Base-by-base conservation (phyloP, 176 grass and related monocot species). In the Carex myosuroides region DNA sequence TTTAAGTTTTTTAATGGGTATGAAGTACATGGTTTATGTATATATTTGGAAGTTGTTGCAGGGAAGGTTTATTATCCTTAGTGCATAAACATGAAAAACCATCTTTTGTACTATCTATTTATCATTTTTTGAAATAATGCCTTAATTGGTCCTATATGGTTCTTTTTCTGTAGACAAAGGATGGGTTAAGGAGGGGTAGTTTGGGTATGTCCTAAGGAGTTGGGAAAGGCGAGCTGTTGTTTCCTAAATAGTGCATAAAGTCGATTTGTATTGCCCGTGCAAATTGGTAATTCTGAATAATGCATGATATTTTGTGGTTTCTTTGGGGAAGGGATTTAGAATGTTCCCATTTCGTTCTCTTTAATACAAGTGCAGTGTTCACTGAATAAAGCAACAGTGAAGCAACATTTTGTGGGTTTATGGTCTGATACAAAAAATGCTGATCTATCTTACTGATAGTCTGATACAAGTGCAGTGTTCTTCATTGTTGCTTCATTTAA, bases 1-100 rank as follows among this genome's bases (percentile, higher is more conserved):
- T 41, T 87, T 70, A 73, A 65, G 60, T 65, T 61, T 87, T 79
- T 72, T 54, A 20, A 79, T 87, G 42, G 41, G 72, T 50, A 20
- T 44, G 3, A 53, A 37, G 60, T 78, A 39, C 50, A 58, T 55
- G 32, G 33, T 33, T 80, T 80, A 60, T 61, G 61, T 64, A 79
- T 12, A 14, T 1, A 52, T 79, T 52, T 75, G 87, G 77, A 85
- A 26, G 59, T 60, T 67, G 60, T 37, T 37, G 8, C 21, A 59
- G 20, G 66, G 35, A 3, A 67, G 4, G 77, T 46, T n/a, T 41
- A 10, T 60, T 66, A 52, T 22, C 21, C 5, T 16, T 75, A 42
- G 5, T 89, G 53, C 50, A 24, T 13, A 30, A 79, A 80, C 18
- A 61, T 60, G 9, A 39, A 60, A 16, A 64, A 64, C 24, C 24